Evolutionary conservation across 345 rosid genomes (phyloP).

Genomic region (Eucalyptus brandiana): DNA sequence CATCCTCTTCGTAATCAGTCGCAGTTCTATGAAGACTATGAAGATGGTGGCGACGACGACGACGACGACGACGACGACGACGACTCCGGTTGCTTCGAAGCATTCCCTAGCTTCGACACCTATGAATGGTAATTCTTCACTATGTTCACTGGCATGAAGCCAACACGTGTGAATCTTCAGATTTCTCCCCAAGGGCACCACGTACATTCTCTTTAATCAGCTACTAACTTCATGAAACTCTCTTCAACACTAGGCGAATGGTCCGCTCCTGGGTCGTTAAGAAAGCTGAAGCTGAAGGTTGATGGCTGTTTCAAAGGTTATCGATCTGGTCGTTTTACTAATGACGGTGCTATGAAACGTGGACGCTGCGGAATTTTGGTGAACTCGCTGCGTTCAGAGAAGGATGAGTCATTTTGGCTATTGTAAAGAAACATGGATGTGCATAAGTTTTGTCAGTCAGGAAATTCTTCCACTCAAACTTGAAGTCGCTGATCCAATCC

Average conservation of each 20-base stretch:
- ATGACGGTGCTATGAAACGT: not conserved
- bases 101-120: not conserved
- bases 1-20: not conserved
- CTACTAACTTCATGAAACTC: not conserved
- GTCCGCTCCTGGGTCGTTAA: not conserved
- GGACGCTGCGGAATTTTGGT: not conserved
- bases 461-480: not conserved
- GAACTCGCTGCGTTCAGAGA: not conserved
- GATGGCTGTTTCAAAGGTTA: not conserved
- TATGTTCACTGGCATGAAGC: not conserved
- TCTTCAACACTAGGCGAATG: not conserved
- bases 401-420: not conserved
- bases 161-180: not conserved
- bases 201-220: not conserved
- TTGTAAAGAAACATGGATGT: not conserved
- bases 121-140: not conserved
- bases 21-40: constrained; percentile 4
- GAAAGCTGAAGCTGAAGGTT: not conserved
- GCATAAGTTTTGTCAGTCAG: not conserved
- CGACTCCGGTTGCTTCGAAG: not conserved
- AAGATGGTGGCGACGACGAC: not conserved
- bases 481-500: not conserved
- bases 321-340: not conserved
- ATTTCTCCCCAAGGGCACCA: not conserved
- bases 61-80: too few species aligned